Conservation (phyloP, 768 basidiomycete species). For the Stropharia rugosoannulata region DNA sequence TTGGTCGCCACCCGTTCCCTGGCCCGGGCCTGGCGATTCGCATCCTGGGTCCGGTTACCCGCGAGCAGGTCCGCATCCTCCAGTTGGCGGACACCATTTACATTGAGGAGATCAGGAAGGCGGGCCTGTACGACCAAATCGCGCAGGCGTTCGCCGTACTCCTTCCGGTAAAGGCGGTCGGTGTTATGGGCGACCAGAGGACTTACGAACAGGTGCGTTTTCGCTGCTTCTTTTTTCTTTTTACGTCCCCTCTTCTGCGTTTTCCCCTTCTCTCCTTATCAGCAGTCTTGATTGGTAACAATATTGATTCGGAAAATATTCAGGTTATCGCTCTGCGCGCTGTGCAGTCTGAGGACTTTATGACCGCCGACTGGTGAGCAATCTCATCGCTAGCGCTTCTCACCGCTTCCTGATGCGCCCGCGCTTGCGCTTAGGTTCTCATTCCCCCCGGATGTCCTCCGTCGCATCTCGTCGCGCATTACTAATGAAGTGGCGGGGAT, state of each 20-base stretch:
- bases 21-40: conserved; percentile 98
- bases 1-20: conserved; percentile 97
- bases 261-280: background rate
- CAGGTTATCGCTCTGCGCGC: conserved; percentile 93
- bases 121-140: conserved; percentile 90
- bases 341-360: conserved; percentile 98
- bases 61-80: conserved; percentile 87
- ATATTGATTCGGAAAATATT: conserved; percentile 10
- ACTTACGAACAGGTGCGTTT: conserved; percentile 86
- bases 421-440: conserved; percentile 62
- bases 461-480: conserved; percentile 92
- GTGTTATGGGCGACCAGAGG: conserved; percentile 95
- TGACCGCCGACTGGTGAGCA: conserved; percentile 96
- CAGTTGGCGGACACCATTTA: conserved; percentile 95
- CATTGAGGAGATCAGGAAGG: conserved; percentile 95
- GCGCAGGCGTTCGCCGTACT: conserved; percentile 96
- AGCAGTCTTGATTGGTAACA: background rate
- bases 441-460: conserved; percentile 90
- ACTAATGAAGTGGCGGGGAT: conserved; percentile 98
- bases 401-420: too few relatives aligned
- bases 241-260: too few relatives aligned
- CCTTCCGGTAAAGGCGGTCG: conserved; percentile 93
- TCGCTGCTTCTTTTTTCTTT: background rate
- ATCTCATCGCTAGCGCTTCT: background rate
- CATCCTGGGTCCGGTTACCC: conserved; percentile 93